Conservation (phyloP, 192 early-diverging fungal species). For the Rhizoclosmatium sp. region DNA sequence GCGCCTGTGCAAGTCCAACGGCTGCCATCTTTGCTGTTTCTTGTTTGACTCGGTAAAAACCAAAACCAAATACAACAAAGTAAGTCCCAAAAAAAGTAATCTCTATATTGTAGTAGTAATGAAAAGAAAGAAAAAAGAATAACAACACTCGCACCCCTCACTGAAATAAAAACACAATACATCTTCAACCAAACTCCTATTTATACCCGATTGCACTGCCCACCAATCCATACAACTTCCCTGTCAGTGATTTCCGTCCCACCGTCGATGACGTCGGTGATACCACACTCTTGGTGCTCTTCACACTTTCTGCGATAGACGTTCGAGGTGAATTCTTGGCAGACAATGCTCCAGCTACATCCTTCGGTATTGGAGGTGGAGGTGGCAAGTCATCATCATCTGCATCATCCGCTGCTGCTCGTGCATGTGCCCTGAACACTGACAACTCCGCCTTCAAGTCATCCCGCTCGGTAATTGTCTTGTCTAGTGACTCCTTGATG, state of each 20-base stretch:
- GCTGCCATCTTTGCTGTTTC: background rate
- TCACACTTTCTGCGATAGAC: background rate
- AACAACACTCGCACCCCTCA: background rate
- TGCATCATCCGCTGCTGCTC: background rate
- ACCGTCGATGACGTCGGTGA: background rate
- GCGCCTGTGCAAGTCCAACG: background rate
- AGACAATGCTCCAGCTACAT: background rate
- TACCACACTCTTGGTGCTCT: background rate
- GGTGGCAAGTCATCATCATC: background rate
- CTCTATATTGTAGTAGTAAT: background rate
- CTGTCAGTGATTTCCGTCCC: background rate
- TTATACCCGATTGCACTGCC: too few species aligned
- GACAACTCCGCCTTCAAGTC: slow-evolving; percentile 16
- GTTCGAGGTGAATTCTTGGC: background rate
- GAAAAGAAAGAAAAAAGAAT: background rate
- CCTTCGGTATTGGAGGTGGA: too few species aligned
- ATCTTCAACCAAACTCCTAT: background rate
- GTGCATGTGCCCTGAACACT: background rate
- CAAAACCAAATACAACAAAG: too few species aligned
- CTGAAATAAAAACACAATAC: background rate
- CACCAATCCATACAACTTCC: background rate
- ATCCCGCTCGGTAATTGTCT: slow-evolving; percentile 6
- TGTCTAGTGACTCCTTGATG: background rate
- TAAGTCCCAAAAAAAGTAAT: too few species aligned
- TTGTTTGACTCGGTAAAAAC: background rate